Percentiles rank a stretch among this genome's conserved stretches.
Conservation (phyloP, 495 filamentous ascomycete genomes). For the Penicillium goetzii region DNA sequence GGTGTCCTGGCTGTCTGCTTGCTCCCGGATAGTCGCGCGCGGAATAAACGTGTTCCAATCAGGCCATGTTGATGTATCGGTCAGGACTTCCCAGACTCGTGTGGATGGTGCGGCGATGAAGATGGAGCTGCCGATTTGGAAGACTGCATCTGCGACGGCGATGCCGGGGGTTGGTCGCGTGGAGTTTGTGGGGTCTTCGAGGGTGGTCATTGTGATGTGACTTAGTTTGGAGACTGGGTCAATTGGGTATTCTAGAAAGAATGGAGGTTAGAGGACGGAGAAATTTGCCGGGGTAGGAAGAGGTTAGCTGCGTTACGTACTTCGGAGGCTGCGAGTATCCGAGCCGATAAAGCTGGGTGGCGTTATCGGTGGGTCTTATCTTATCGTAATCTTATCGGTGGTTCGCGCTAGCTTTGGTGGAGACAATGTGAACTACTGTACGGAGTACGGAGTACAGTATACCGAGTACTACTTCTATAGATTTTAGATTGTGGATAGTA, state of each 20-base stretch:
- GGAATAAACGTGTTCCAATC: constrained; percentile 51
- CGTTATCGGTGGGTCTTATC: constrained; percentile 1
- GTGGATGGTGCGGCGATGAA: constrained; percentile 39
- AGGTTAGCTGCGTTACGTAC: constrained; percentile 12
- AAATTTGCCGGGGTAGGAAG: not conserved
- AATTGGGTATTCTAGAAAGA: not conserved
- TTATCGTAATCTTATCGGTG: not conserved
- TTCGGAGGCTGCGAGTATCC: constrained; percentile 13
- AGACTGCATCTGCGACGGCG: constrained; percentile 31
- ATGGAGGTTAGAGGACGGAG: not conserved
- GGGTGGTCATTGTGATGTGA: constrained; percentile 18
- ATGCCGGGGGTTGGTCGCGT: constrained; percentile 42
- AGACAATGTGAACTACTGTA: not conserved
- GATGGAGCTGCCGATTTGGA: constrained; percentile 41
- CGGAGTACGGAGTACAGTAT: no score
- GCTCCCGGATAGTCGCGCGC: constrained; percentile 44
- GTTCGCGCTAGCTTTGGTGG: not conserved
- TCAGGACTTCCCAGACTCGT: constrained; percentile 42
- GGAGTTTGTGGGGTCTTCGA: constrained; percentile 29
- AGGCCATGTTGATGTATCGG: constrained; percentile 48
- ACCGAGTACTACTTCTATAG: no score
- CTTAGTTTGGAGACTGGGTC: not conserved
- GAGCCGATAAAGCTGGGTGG: constrained; percentile 10
- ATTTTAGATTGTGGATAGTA: no score
- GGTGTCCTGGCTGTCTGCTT: constrained; percentile 23